These are phyloP conservation scores for Schizosaccharomyces versatilis DNA, from an alignment of 1,139 yeast genomes.

Conservation along the genomic window DNA sequence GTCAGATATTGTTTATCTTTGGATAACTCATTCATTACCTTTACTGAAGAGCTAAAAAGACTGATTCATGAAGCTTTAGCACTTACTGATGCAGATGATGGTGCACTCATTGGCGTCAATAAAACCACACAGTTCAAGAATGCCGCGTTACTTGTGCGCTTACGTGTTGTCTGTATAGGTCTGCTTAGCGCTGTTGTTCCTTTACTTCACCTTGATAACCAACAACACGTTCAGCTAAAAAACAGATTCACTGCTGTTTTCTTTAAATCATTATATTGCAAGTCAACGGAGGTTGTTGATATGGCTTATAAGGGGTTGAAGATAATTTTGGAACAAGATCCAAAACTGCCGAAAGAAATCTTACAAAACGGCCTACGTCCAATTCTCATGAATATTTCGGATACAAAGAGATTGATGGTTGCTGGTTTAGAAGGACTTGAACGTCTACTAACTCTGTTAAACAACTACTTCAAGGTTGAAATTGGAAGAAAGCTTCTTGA, in stretches of 20 bases:
- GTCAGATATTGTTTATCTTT: slow-evolving; percentile 70
- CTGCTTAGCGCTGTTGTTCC: slow-evolving; percentile 66
- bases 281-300: slow-evolving; percentile 67
- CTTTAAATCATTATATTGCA: slow-evolving; percentile 76
- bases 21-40: slow-evolving; percentile 60
- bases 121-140: slow-evolving; percentile 71
- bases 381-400: slow-evolving; percentile 82
- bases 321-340: slow-evolving; percentile 62
- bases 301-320: slow-evolving; percentile 83
- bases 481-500: slow-evolving; percentile 83
- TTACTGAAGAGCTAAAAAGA: slow-evolving; percentile 71
- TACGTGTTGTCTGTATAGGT: slow-evolving; percentile 74
- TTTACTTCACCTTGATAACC: slow-evolving; percentile 38
- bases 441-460: slow-evolving; percentile 58
- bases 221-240: slow-evolving; percentile 60
- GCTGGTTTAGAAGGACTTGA: slow-evolving; percentile 84
- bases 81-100: slow-evolving; percentile 92
- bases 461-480: slow-evolving; percentile 86
- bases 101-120: slow-evolving; percentile 70
- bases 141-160: slow-evolving; percentile 61
- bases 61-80: slow-evolving; percentile 77
- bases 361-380: slow-evolving; percentile 87
- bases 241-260: slow-evolving; percentile 78
- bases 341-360: slow-evolving; percentile 76
- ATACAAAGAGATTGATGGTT: slow-evolving; percentile 72